Evolutionary conservation across 495 filamentous ascomycete species (phyloP), one percentile per base, ranked within the genome.

Genomic region (Letharia lupina): DNA sequence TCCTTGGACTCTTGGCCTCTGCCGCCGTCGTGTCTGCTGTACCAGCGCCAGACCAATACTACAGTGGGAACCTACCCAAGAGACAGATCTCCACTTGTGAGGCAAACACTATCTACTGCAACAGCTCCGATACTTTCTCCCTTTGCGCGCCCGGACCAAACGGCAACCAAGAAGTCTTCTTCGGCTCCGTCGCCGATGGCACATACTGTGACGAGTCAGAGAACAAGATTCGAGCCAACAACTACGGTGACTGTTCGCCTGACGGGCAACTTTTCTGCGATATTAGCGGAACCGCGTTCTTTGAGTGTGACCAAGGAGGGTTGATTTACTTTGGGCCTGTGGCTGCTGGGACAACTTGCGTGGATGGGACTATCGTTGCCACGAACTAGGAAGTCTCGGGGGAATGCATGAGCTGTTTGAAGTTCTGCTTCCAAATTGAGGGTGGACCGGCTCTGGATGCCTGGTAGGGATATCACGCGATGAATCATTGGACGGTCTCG

Each of bases 191-290:
- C 48, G 48, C 48, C 23, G 23, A 52, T 23, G 48, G n/a, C 48
- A 52, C 48, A 28, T 52, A 52, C n/a, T 52, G 48, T 9, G 48
- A 52, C 48, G 48, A 52, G 23, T 23, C 11, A 9, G 6, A 28
- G 23, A 28, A 52, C n/a, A 28, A 28, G n/a, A 23, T 52, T 52
- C 48, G 48, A 13, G 23, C 48, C 48, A 7, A 52, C 48, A 52
- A 52, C 48, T 52, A 52, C 48, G 48, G 23, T 28, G 48, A 52
- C 23, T 52, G 48, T 52, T 52, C 48, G 48, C 48, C 48, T 28
- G 48, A 52, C 45, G 45, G 45, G 45, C n/a, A 28, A 12, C 48
- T 52, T n/a, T 52, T 52, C 23, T 52, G 48, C 48, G 48, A 52
- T 52, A 5, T 8, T 10, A 18, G 7, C 20, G 45, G 45, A 48